A percentile compares a stretch with the other conserved stretches of the same genome.
Evolutionary conservation across 225 moss, liverwort and hornwort species (phyloP).

Genomic region (Neckera pumila): DNA sequence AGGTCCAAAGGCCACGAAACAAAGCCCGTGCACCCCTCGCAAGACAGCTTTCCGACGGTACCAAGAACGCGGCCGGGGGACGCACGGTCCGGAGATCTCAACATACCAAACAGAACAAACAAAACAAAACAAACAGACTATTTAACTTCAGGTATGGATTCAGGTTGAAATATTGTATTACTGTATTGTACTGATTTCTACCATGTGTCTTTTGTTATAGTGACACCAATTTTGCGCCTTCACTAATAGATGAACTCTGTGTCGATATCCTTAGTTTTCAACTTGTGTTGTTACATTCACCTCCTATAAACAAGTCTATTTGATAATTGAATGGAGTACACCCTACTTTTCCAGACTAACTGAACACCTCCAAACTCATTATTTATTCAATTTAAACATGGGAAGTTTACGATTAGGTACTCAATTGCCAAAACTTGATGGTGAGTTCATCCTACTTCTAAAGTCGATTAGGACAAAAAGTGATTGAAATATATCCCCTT

Average conservation of each 20-base stretch:
- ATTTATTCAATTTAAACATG: not conserved
- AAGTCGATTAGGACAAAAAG: not conserved
- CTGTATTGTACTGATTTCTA: not conserved
- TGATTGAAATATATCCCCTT: not conserved
- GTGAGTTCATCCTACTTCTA: not conserved
- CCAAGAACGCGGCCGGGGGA: too few relatives aligned
- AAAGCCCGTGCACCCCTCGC: too few relatives aligned
- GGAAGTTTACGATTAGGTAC: not conserved
- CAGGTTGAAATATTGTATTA: not conserved
- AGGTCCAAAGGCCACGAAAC: too few relatives aligned
- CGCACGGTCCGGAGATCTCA: too few relatives aligned
- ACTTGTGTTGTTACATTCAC: not conserved
- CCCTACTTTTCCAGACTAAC: not conserved
- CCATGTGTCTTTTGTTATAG: not conserved
- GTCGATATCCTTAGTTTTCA: not conserved
- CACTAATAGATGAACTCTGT: not conserved
- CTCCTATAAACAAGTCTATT: not conserved
- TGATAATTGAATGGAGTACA: not conserved
- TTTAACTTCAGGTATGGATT: too few relatives aligned
- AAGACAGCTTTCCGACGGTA: too few relatives aligned
- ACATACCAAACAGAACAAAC: too few relatives aligned
- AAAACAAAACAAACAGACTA: too few relatives aligned
- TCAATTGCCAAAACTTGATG: too few relatives aligned
- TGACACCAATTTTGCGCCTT: not conserved
- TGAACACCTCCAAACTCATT: not conserved